Evolutionary conservation across 495 filamentous ascomycete genomes (phyloP).

Genomic region (Podospora conica): DNA sequence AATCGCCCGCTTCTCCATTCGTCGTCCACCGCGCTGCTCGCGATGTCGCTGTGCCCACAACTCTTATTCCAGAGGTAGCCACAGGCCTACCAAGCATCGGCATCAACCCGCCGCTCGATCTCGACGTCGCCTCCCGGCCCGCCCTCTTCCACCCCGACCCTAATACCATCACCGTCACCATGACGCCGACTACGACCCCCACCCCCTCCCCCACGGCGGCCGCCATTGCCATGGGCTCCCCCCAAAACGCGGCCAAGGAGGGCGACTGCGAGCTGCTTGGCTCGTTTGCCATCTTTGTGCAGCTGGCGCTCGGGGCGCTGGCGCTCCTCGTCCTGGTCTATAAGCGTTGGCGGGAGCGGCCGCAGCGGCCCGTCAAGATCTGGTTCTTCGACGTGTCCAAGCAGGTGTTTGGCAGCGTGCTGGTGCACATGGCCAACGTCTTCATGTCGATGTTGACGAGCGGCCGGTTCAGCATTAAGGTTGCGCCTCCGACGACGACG

Average conservation of each 20-base stretch:
- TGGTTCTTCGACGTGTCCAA: constrained; percentile 97
- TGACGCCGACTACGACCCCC: constrained; percentile 11
- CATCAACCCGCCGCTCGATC: constrained; percentile 3
- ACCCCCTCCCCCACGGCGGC: constrained; percentile 8
- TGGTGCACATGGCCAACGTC: constrained; percentile 87
- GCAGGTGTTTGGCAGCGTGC: constrained; percentile 88
- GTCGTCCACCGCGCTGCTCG: constrained; percentile 7
- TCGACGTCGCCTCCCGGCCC: constrained; percentile 26
- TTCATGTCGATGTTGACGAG: constrained; percentile 93
- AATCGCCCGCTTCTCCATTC: not conserved
- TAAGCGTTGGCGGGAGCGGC: constrained; percentile 87
- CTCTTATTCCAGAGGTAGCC: constrained; percentile 24
- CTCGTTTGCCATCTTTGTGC: constrained; percentile 80
- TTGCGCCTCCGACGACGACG: constrained; percentile 37
- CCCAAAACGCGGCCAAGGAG: constrained; percentile 20
- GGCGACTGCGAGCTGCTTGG: constrained; percentile 81
- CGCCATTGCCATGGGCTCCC: constrained; percentile 26
- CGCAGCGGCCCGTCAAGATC: constrained; percentile 85
- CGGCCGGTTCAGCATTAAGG: constrained; percentile 56
- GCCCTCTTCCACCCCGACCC: constrained; percentile 21
- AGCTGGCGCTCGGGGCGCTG: constrained; percentile 77
- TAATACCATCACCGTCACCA: constrained; percentile 14
- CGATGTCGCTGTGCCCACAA: constrained; percentile 16
- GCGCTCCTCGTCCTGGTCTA: constrained; percentile 82
- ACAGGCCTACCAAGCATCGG: constrained; percentile 19